Base-by-base conservation (phyloP, 768 basidiomycete genomes). In the Lactarius quietus region DNA sequence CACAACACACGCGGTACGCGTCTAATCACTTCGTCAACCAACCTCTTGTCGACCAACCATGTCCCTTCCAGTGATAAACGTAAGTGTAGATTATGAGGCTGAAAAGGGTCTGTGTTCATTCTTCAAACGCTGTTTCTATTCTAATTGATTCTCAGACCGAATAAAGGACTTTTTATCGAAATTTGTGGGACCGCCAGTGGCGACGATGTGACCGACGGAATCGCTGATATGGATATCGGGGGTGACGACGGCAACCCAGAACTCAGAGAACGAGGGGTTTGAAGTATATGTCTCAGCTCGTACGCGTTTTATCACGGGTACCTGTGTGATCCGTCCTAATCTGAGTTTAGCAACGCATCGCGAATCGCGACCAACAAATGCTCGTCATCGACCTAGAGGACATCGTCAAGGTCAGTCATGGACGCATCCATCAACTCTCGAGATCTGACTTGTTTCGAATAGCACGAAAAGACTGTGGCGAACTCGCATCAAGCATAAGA, bases 311-410 rank as follows among this genome's bases (percentile, higher is more conserved):
- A 23, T 38, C 39, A 53, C 31, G 18, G 20, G 10, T 18, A 54
- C 61, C 68, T 68, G 14, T 61, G 52, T 60, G 7, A 59, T 58
- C 55, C 8, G 28, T 14, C 26, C 35, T 64, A 61, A 76, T 43
- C 53, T 18, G 48, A 39, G 48, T 29, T 9, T 72, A 95, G 94
- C 93, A 94, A 95, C 80, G 81, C 52, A 86, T 99, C 65, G 93
- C 96, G 57, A 96, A 99, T 76, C 85, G 97, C 39, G 92, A 97
- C 67, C 90, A 94, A 75, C 86, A 93, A 70, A 91, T 91, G 84
- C 79, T 99, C 12, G 79, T 87, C 45, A 85, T 99, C 66, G 93
- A 96, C 70, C 75, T 99, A 28, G 92, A 94, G 73, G 97, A 99
- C 76, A 79, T 98, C 45, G 81, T 82, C 66, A 82, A 86, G 68